Percentiles rank a stretch among this genome's conserved stretches.
Evolutionary conservation across 345 rosid genomes (phyloP).

Genomic region (Erucastrum elatum): DNA sequence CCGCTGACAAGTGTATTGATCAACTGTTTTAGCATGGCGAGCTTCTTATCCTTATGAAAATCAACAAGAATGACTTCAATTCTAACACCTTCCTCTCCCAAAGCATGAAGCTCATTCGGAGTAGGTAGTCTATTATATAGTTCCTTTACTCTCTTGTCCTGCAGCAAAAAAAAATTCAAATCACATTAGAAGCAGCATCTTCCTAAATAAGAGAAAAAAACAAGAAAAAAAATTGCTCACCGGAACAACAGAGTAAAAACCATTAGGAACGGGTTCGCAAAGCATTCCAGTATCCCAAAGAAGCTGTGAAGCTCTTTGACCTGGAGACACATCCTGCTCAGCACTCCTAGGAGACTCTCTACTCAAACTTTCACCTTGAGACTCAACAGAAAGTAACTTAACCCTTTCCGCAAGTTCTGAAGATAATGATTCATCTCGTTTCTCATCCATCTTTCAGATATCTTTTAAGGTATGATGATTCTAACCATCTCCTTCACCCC

Average conservation of each 20-base stretch:
- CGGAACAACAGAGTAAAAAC: slow-evolving; percentile 84
- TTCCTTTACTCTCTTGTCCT: slow-evolving; percentile 95
- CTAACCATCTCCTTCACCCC: slow-evolving; percentile 57
- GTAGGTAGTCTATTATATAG: slow-evolving; percentile 68
- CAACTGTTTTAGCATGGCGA: slow-evolving; percentile 88
- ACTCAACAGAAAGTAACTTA: slow-evolving; percentile 64
- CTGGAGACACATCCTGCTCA: slow-evolving; percentile 65
- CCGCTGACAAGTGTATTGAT: slow-evolving; percentile 67
- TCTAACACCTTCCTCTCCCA: slow-evolving; percentile 71
- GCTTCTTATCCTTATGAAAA: slow-evolving; percentile 78
- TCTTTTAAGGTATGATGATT: slow-evolving; percentile 51
- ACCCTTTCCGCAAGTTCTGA: slow-evolving; percentile 76
- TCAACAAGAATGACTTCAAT: slow-evolving; percentile 90
- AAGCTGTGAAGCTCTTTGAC: slow-evolving; percentile 80
- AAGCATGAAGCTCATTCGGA: slow-evolving; percentile 76
- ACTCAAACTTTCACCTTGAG: slow-evolving; percentile 62
- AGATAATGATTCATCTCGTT: slow-evolving; percentile 63
- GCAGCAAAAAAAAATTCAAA: slow-evolving; percentile 2
- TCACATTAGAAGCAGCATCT: slow-evolving; percentile 14
- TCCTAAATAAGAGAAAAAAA: not conserved
- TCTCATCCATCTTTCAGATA: slow-evolving; percentile 74
- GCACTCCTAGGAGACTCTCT: slow-evolving; percentile 67
- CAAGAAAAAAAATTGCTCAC: slow-evolving; percentile 39
- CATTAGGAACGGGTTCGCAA: slow-evolving; percentile 75
- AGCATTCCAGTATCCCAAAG: slow-evolving; percentile 93